A percentile compares a stretch with the other conserved stretches of the same genome.
These are phyloP conservation scores for Xylariaceae sp. DNA, from an alignment of 2,329 filamentous ascomycete genomes.

Conservation along the genomic window DNA sequence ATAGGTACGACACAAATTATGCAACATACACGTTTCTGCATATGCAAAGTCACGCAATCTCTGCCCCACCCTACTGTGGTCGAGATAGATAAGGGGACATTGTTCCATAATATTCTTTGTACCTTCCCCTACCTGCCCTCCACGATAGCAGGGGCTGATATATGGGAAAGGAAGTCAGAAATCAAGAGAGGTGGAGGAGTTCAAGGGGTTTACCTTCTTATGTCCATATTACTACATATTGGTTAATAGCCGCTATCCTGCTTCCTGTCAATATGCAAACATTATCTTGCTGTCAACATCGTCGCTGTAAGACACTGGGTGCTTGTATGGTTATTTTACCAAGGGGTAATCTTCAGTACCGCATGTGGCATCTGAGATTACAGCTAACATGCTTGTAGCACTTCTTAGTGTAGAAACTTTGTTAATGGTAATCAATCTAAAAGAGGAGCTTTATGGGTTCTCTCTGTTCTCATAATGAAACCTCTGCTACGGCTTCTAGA, in stretches of 20 bases:
- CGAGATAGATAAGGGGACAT: neutral
- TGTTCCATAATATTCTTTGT: slow-evolving; percentile 7
- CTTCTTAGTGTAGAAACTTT: too few relatives aligned
- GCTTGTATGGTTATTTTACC: too few relatives aligned
- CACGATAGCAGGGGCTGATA: neutral
- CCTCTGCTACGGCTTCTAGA: too few relatives aligned
- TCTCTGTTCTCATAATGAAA: too few relatives aligned
- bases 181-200: neutral
- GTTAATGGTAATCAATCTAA: too few relatives aligned
- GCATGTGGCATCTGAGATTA: too few relatives aligned
- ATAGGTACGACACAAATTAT: slow-evolving; percentile 8
- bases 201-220: neutral
- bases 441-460: too few relatives aligned
- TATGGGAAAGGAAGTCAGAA: too few relatives aligned
- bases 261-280: neutral
- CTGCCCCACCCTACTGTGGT: neutral
- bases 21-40: neutral
- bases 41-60: slow-evolving; percentile 2
- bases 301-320: too few relatives aligned
- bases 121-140: neutral
- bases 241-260: neutral
- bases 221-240: slow-evolving; percentile 6
- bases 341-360: too few relatives aligned
- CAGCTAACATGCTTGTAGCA: too few relatives aligned
- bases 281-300: too few relatives aligned